phyloP scores from a whole-genome alignment of 2,329 filamentous ascomycete genomes.

The Calonectria leucothoes region DNA sequence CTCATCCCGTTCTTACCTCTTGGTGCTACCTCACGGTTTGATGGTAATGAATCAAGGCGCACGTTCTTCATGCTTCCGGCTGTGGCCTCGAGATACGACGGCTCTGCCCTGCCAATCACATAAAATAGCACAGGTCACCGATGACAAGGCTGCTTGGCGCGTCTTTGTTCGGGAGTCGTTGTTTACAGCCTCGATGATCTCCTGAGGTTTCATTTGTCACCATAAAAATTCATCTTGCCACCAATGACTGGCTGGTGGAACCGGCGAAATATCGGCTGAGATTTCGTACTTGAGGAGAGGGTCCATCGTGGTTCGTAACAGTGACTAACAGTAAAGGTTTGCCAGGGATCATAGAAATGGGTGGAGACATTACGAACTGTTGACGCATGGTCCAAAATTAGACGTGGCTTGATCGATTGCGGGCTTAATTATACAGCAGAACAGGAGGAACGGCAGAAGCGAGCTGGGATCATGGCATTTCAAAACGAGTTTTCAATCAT shows the following conservation, averaged over 20 bases:
- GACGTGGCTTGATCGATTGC: background rate
- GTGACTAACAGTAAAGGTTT: background rate
- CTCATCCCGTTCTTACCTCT: slow-evolving; percentile 15
- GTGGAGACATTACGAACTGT: background rate
- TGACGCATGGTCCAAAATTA: background rate
- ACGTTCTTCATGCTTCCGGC: slow-evolving; percentile 23
- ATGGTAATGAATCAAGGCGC: slow-evolving; percentile 27
- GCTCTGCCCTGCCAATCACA: background rate
- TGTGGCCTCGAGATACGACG: too few species aligned
- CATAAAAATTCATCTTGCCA: background rate
- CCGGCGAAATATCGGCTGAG: slow-evolving; percentile 3
- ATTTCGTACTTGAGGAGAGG: background rate
- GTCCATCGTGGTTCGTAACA: background rate
- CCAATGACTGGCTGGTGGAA: background rate
- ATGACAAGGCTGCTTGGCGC: background rate
- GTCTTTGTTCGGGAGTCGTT: background rate
- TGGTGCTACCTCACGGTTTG: slow-evolving; percentile 26
- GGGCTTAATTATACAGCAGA: background rate
- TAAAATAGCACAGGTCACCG: background rate
- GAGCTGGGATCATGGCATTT: background rate
- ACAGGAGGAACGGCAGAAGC: background rate
- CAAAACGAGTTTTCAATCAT: background rate
- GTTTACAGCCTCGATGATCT: background rate
- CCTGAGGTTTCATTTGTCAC: background rate
- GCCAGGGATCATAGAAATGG: background rate